Evolutionary conservation across 495 filamentous ascomycete genomes (phyloP).

Genomic region (Penicillium cataractarum): DNA sequence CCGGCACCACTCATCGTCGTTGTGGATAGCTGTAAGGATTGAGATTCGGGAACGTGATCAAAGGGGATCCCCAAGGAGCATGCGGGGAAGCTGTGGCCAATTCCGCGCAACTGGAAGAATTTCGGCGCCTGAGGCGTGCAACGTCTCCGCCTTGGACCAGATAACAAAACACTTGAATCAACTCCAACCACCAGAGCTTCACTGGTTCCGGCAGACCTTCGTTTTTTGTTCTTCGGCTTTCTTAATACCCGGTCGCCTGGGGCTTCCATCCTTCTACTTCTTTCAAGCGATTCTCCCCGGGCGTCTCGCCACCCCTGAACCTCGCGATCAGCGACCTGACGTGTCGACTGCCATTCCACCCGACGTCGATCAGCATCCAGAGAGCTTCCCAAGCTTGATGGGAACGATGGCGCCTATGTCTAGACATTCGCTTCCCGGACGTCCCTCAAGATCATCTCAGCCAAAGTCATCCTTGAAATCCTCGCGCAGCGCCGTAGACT

Average conservation of each 20-base stretch:
- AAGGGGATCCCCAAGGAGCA: slow-evolving; percentile 4
- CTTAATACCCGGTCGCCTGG: slow-evolving; percentile 3
- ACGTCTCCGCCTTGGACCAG: slow-evolving; percentile 34
- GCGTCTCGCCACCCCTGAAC: slow-evolving; percentile 14
- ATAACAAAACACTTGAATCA: slow-evolving; percentile 24
- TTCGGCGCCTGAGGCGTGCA: slow-evolving; percentile 28
- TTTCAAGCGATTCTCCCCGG: background rate
- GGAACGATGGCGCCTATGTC: slow-evolving; percentile 29
- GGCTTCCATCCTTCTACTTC: background rate
- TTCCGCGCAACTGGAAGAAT: slow-evolving; percentile 12
- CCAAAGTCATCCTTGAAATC: slow-evolving; percentile 39
- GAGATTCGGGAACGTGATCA: background rate
- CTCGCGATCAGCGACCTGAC: slow-evolving; percentile 29
- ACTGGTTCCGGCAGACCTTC: slow-evolving; percentile 10
- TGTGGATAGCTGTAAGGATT: slow-evolving; percentile 6
- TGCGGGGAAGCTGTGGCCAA: slow-evolving; percentile 32
- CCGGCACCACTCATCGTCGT: slow-evolving; percentile 41
- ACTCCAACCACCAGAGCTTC: slow-evolving; percentile 9
- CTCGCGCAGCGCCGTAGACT: slow-evolving; percentile 38
- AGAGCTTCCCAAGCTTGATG: slow-evolving; percentile 14
- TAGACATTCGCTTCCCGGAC: slow-evolving; percentile 34
- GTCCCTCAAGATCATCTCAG: slow-evolving; percentile 39
- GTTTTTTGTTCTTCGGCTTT: slow-evolving; percentile 3
- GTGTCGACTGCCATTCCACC: slow-evolving; percentile 29
- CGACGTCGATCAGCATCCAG: slow-evolving; percentile 20